phyloP scores from a whole-genome alignment of 2,329 filamentous ascomycete species.

The Celoporthe dispersa region DNA sequence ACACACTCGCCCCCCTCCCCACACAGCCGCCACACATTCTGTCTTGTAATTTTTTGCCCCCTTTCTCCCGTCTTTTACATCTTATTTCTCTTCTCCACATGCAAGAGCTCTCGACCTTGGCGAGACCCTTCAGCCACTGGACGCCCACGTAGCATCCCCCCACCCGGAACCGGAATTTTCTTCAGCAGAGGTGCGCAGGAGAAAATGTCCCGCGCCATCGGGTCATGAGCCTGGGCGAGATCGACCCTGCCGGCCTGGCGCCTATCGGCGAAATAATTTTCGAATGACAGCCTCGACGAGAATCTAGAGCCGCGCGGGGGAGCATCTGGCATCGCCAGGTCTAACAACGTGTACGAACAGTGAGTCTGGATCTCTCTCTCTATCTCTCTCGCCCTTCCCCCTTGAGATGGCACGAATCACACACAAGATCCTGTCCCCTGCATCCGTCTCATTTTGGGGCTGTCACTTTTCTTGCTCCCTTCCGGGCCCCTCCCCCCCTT shows the following conservation, averaged over 20 bases:
- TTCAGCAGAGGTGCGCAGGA: neutral
- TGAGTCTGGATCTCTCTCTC: constrained; percentile 17
- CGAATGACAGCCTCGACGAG: neutral
- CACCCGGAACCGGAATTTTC: neutral
- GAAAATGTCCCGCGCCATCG: neutral
- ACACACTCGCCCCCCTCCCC: constrained; percentile 20
- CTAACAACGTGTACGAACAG: constrained; percentile 19
- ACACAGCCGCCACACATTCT: constrained; percentile 25
- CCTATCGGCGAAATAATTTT: constrained; percentile 6
- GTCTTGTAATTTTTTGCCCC: neutral
- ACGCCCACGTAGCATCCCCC: neutral
- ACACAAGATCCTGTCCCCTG: constrained; percentile 20
- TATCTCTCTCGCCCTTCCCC: neutral
- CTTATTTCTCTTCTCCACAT: constrained; percentile 9
- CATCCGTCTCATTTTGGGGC: constrained; percentile 28
- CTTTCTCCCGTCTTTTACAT: neutral
- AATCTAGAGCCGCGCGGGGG: constrained; percentile 7
- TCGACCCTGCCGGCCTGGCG: neutral
- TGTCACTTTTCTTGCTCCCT: constrained; percentile 18
- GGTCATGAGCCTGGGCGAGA: neutral
- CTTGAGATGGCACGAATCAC: constrained; percentile 18
- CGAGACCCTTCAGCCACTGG: neutral
- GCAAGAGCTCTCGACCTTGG: constrained; percentile 2
- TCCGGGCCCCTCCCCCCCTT: neutral
- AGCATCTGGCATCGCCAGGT: constrained; percentile 6